Evolutionary conservation across 768 basidiomycete genomes (phyloP), one percentile per base, ranked within the genome.

Genomic region (Arthromyces matolae): DNA sequence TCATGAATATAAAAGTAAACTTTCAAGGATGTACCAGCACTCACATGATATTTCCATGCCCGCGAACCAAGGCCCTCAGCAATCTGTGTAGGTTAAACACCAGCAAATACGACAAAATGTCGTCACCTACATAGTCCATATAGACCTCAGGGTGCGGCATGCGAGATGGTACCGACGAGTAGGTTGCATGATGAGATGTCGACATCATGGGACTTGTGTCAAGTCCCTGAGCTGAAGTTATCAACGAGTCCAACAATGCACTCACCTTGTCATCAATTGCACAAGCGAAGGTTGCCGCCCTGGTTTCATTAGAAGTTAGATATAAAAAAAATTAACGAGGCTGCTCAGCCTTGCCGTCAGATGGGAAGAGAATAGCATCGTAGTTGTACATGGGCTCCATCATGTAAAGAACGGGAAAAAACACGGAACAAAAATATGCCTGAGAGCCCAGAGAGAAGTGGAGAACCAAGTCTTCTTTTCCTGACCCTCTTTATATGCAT

Each of bases 71-170:
- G 72, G 44, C 79, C 77, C 66, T 89, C 86, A 59, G 85, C 86
- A 56, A 91, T 82, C 75, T 79, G 58, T 52, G 12, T 23, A 41
- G 55, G 22, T 22, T 23, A 7, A 22, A 8, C 16, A 23, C 25
- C 25, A 53, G 16, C 45, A 13, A 20, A 44, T 24, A 28, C 43
- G 37, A 29, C 32, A 42, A 47, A 31, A 27, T 4, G 31, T 20
- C 38, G 32, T 33, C n/a, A n/a, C 13, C 48, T 56, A 78, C 78
- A 65, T 84, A 86, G 66, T 90, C 86, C 88, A 91, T 91, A 60
- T 86, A 80, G 33, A 87, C 78, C 64, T 90, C 87, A 9, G 89
- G 89, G 63, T 91, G 89, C 0, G 89, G 89, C 72, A 87, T 77
- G 43, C 83, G 81, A 37, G 80, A 67, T 25, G 75, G 74, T 23